Evolutionary conservation across 495 filamentous ascomycete species (phyloP).

Genomic region (Talaromyces stipitatus): DNA sequence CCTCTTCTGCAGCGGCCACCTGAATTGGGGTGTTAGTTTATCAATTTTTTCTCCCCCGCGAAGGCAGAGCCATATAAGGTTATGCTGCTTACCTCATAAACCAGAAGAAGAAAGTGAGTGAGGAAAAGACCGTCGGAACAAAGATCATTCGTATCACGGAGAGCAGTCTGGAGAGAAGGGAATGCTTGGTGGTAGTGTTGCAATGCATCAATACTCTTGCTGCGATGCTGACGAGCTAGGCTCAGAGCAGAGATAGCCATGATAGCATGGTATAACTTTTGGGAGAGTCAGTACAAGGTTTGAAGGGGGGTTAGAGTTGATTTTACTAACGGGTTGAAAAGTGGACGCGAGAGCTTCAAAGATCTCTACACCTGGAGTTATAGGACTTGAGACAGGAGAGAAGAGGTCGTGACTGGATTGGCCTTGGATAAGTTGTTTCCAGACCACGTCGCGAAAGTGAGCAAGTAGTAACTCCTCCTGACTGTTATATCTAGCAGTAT

Average conservation of each 20-base stretch:
- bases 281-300: slow-evolving; percentile 6
- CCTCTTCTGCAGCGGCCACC: slow-evolving; percentile 39
- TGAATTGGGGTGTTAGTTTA: slow-evolving; percentile 13
- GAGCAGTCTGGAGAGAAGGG: slow-evolving; percentile 36
- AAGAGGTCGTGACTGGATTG: slow-evolving; percentile 4
- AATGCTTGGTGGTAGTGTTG: slow-evolving; percentile 52
- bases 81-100: slow-evolving; percentile 44
- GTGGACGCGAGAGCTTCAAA: slow-evolving; percentile 41
- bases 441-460: slow-evolving; percentile 39
- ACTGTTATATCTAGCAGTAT: slow-evolving; percentile 17
- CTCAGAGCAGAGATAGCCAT: slow-evolving; percentile 53
- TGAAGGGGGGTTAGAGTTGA: neutral
- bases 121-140: slow-evolving; percentile 51
- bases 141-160: slow-evolving; percentile 40
- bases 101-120: slow-evolving; percentile 51
- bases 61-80: neutral
- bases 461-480: slow-evolving; percentile 30
- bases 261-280: slow-evolving; percentile 49
- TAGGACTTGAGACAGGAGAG: slow-evolving; percentile 2
- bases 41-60: neutral
- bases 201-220: slow-evolving; percentile 39
- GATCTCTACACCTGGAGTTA: slow-evolving; percentile 28
- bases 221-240: slow-evolving; percentile 38
- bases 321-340: slow-evolving; percentile 42
- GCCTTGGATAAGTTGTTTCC: slow-evolving; percentile 26